Base-by-base conservation (phyloP, 352 stramenopile species). In the Halophytophthora polymorphica region DNA sequence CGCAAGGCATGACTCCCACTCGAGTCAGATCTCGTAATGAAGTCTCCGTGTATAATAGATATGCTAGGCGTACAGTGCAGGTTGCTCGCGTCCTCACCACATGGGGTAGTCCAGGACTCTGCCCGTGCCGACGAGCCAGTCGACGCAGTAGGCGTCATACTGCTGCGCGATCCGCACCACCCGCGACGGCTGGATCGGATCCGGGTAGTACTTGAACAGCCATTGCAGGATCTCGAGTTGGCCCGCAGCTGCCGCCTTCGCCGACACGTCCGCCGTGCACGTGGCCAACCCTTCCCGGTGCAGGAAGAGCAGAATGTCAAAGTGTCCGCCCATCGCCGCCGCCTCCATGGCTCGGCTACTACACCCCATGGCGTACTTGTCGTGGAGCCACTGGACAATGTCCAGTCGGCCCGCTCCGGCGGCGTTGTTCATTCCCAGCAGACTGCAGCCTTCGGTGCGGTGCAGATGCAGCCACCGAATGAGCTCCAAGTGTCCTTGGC, bases 271-370 rank as follows among this genome's bases (percentile, higher is more conserved):
- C 1, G 52, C 45, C 35, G 51, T 64, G 15, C 50, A 66, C 12
- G 48, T 45, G 23, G 61, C 60, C 19, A 21, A 41, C 1, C 59
- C 48, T 25, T 65, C 47, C 1, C 41, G 44, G 21, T 55, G 55
- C 14, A 77, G 57, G 58, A 68, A 71, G 45, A 65, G 46, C 44
- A 81, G 29, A 15, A 81, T 45, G 19, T 77, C 56, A 6, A 74
- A 74, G 34, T 69, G 64, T 12, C 53, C 53, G 38, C 50, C 50
- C 12, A 50, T 56, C 22, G 58, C 58, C 15, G 58, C 62, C 13
- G 47, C 46, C 34, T 56, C 53, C 45, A 67, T 71, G 1, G 58
- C 58, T 3, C 47, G 48, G 23, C 42, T 64, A 33, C 56, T 68
- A 42, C 58, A 67, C 10, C 46, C 62, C 28, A 48, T 47, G 4